Conservation (phyloP, 2,329 filamentous ascomycete genomes). For the Colletotrichum navitas region DNA sequence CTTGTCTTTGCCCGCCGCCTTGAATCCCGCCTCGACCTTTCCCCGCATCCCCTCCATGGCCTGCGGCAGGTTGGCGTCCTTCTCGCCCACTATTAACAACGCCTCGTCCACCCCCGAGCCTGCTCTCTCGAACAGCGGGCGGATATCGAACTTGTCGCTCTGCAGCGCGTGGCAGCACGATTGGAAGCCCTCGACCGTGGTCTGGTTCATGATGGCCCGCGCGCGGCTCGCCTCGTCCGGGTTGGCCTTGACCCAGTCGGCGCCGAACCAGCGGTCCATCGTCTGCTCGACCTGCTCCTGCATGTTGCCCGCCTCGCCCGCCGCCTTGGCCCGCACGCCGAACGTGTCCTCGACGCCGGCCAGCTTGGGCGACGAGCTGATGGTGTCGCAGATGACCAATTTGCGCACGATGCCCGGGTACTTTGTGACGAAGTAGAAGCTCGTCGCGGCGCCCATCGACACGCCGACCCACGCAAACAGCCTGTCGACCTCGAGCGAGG, state of each 20-base stretch:
- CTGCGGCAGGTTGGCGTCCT: constrained; percentile 56
- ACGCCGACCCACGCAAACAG: constrained; percentile 59
- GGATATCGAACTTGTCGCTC: constrained; percentile 54
- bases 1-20: constrained; percentile 44
- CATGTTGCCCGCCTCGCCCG: constrained; percentile 51
- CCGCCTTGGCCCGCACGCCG: constrained; percentile 51
- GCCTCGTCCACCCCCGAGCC: constrained; percentile 52
- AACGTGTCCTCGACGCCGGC: constrained; percentile 54
- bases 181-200: constrained; percentile 56
- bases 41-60: constrained; percentile 55
- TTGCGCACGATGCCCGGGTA: constrained; percentile 55
- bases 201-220: constrained; percentile 52
- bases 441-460: constrained; percentile 59
- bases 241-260: constrained; percentile 52
- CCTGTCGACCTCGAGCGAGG: constrained; percentile 48
- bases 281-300: constrained; percentile 49
- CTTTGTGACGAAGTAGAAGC: constrained; percentile 54
- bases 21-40: constrained; percentile 52
- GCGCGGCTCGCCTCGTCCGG: constrained; percentile 53
- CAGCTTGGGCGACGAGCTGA: constrained; percentile 54
- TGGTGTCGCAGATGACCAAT: constrained; percentile 57
- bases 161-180: constrained; percentile 56
- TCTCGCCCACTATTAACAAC: constrained; percentile 56
- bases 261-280: constrained; percentile 58
- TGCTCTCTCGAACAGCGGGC: constrained; percentile 51